These are phyloP conservation scores for Ramularia collo-cygni DNA, from an alignment of 2,329 filamentous ascomycete species.

Conservation along the genomic window DNA sequence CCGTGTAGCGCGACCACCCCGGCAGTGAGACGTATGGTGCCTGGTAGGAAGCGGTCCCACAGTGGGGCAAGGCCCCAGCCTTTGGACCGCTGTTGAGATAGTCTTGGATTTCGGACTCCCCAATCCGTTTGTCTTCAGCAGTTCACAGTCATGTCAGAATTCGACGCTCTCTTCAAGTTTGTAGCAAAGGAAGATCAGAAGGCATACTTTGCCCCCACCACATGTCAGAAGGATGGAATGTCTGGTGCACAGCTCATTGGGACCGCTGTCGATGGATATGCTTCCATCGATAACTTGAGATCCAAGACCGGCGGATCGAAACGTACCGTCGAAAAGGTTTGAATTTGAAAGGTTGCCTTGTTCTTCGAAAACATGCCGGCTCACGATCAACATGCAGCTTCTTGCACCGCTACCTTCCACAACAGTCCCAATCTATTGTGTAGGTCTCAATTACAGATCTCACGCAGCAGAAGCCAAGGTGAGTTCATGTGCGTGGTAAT, in stretches of 20 bases:
- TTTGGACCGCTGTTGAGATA: no score
- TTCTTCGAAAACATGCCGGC: not conserved
- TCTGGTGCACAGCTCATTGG: constrained; percentile 1
- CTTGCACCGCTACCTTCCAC: constrained; percentile 6
- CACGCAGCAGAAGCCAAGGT: constrained; percentile 8
- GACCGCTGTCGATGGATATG: not conserved
- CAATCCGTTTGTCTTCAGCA: no score
- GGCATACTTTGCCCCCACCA: constrained; percentile 1
- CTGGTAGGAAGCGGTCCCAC: no score
- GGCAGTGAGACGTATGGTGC: no score
- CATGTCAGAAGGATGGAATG: not conserved
- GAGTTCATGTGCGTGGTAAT: not conserved
- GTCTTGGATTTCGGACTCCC: no score
- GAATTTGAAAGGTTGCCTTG: no score
- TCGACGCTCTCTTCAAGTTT: constrained; percentile 6
- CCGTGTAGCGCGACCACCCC: no score
- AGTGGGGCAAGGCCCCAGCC: no score
- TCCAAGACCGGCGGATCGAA: not conserved
- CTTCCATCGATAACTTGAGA: constrained; percentile 1
- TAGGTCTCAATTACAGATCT: constrained; percentile 10
- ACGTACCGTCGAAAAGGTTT: not conserved
- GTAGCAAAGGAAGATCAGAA: not conserved
- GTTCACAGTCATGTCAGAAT: constrained; percentile 3
- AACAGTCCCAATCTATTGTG: constrained; percentile 9
- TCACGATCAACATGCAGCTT: constrained; percentile 1